Base-by-base conservation (phyloP, 1,139 yeast species). In the Nakaseomyces sp. region DNA sequence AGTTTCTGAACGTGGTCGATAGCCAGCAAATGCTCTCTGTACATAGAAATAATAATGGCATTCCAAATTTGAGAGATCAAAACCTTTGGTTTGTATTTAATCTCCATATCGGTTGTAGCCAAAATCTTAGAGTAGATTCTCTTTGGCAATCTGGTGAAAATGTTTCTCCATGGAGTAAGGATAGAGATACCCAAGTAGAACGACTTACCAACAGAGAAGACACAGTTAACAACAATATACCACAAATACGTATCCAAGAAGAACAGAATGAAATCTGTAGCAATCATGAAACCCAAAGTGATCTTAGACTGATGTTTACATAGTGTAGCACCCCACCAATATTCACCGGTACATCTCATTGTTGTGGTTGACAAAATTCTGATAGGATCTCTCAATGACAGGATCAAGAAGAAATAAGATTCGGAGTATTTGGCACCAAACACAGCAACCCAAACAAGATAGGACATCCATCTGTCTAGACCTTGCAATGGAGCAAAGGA, bases 151-250 rank as follows among this genome's bases (percentile, higher is more conserved):
- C 98, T 82, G 49, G 96, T 83, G 74, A 89, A 91, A 60, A 91
- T 89, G 67, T 91, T 91, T 79, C 97, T 85, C 98, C 98, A 91
- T 50, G 98, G 98, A 45, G 98, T 91, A 74, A 91, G 81, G 56
- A 91, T 89, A 43, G 98, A 91, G 61, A 91, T 88, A 82, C 98
- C 98, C 67, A 91, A 76, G 73, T 89, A 91, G 77, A 91, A 91
- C 24, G 98, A 91, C 66, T 96, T 86, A 58, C 95, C 96, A 60
- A 91, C 88, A 49, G 97, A 89, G 76, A 87, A 89, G 57, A 87
- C 77, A 69, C 95, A 83, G 78, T 89, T 91, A 67, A 86, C 81
- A 57, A 91, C 75, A 74, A 91, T 89, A 76, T 91, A 91, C 98
- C 98, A 91, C 83, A 91, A 78, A 68, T 87, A 91, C 53, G 97